Percentiles rank a stretch among this genome's conserved stretches.
phyloP scores from a whole-genome alignment of 75 land plant genomes.

The Cupressus sempervirens region DNA sequence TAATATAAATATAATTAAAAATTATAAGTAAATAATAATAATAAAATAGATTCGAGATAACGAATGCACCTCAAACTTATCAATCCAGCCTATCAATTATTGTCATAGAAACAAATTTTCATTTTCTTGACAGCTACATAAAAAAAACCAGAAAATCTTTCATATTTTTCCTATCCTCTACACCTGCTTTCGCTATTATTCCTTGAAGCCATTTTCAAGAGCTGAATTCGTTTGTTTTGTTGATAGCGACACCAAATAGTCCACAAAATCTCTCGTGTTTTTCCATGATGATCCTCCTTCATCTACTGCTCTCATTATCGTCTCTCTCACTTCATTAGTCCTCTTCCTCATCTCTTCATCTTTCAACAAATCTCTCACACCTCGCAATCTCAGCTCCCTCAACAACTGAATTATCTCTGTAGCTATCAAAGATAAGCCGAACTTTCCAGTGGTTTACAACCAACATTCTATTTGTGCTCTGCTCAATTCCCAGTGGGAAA shows the following conservation, averaged over 20 bases:
- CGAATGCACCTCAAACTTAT: not conserved
- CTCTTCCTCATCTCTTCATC: slow-evolving; percentile 27
- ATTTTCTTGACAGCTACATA: too few species aligned
- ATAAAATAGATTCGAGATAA: too few species aligned
- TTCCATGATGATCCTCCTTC: slow-evolving; percentile 36
- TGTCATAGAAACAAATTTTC: too few species aligned
- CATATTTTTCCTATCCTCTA: slow-evolving; percentile 27
- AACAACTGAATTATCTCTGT: not conserved
- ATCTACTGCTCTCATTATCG: slow-evolving; percentile 24
- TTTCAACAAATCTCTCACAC: slow-evolving; percentile 14
- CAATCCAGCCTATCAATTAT: not conserved
- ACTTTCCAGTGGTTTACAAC: not conserved
- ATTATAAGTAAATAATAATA: too few species aligned
- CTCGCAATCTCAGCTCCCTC: not conserved
- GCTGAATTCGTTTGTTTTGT: not conserved
- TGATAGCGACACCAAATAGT: not conserved
- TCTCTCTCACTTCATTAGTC: slow-evolving; percentile 19
- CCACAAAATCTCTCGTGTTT: slow-evolving; percentile 23
- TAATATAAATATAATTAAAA: too few species aligned
- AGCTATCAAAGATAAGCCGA: slow-evolving; percentile 2
- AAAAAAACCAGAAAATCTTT: slow-evolving; percentile 13
- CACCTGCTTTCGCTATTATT: slow-evolving; percentile 22
- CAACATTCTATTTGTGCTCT: slow-evolving; percentile 11
- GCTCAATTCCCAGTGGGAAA: slow-evolving; percentile 16
- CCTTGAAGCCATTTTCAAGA: slow-evolving; percentile 13